Evolutionary conservation across 2,329 filamentous ascomycete species (phyloP), one percentile per base, ranked within the genome.

Genomic region (Phyllosticta capitalensis): DNA sequence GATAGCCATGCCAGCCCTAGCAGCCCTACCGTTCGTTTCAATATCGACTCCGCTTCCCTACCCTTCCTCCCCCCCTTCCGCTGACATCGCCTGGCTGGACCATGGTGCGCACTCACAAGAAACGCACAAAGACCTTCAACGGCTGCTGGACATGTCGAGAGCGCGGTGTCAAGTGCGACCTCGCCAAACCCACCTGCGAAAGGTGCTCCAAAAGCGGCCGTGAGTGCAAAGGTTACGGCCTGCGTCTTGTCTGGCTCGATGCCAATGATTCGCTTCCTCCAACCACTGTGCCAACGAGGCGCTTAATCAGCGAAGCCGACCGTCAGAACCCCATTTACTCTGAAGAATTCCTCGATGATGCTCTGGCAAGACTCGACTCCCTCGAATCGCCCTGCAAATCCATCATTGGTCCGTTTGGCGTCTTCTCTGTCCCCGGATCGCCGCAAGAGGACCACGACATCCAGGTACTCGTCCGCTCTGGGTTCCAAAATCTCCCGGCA

Each of bases 101-200:
- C 38, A 45, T 45, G 38, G 38, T 45, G 38, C 56, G 56, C 51
- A 50, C 24, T 22, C 56, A 52, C n/a, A 59, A 59, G 50, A 59
- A 59, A 50, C 58, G 54, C 52, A 59, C 56, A n/a, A 70, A 72
- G 63, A 73, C 69, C 61, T 72, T 72, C 55, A 70, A 66, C 63
- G 74, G 74, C 56, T 76, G 74, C 63, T 69, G 67, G 62, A 72
- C 71, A 64, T 76, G 74, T 60, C 73, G 73, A 28, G 63, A 67
- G 54, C 71, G 74, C 55, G 72, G 72, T 54, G 71, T 76, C 58
- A 71, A 73, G 58, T 76, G 74, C 64, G 73, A 75, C 56, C 71
- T 69, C 54, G 66, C 67, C 33, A 74, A 71, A 61, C 74, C 74
- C 4, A 52, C 63, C 21, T 76, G 74, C 64, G 68, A 68, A 19